A percentile compares a stretch with the other conserved stretches of the same genome.
phyloP scores from a whole-genome alignment of 2,329 filamentous ascomycete species.

The Plectosphaerella cucumerina region DNA sequence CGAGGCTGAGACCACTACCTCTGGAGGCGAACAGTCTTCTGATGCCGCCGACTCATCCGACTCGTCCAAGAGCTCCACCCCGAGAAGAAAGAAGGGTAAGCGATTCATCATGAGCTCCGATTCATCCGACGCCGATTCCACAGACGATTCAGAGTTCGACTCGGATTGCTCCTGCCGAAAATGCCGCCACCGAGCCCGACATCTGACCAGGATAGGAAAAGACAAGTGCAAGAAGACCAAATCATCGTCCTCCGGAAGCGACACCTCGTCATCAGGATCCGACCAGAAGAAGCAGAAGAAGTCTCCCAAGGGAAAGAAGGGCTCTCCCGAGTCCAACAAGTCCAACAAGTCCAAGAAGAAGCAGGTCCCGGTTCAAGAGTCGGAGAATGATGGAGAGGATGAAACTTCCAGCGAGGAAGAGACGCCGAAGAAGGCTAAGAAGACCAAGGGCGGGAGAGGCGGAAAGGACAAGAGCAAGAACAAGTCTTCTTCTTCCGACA shows the following conservation, averaged over 20 bases:
- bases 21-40: conserved; percentile 2
- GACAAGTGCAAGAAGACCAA: conserved; percentile 2
- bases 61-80: conserved; percentile 5
- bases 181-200: conserved; percentile 1
- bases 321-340: conserved; percentile 1
- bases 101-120: conserved; percentile 6
- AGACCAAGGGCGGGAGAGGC: conserved; percentile 8
- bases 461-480: background rate
- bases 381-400: conserved; percentile 7
- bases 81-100: conserved; percentile 19
- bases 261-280: background rate
- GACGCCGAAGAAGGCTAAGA: conserved; percentile 6
- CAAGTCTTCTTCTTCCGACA: background rate
- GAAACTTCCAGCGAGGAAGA: conserved; percentile 5
- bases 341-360: conserved; percentile 8
- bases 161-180: background rate
- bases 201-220: background rate
- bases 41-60: background rate
- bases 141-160: conserved; percentile 4
- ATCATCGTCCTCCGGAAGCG: background rate
- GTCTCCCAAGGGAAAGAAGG: conserved; percentile 18
- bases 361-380: background rate
- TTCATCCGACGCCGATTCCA: conserved; percentile 1
- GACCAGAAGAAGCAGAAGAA: conserved; percentile 9
- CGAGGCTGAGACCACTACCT: conserved; percentile 15